A percentile compares a stretch with the other conserved stretches of the same genome.
These are phyloP conservation scores for Nannochloropsis granulata DNA, from an alignment of 108 stramenopile genomes.

Conservation along the genomic window DNA sequence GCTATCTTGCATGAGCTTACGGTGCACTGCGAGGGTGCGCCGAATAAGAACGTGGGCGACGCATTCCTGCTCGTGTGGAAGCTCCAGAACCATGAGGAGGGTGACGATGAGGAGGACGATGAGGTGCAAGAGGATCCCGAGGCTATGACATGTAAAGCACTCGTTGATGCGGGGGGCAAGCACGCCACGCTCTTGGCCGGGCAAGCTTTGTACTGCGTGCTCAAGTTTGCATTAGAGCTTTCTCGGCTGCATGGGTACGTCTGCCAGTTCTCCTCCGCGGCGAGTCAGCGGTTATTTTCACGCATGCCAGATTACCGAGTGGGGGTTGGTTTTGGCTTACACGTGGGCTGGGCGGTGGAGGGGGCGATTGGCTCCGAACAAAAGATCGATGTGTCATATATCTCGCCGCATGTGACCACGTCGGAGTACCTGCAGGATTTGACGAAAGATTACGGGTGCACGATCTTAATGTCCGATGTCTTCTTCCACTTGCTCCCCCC, in stretches of 20 bases:
- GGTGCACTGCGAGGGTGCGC: constrained; percentile 63
- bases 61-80: constrained; percentile 86
- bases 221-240: constrained; percentile 4
- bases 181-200: background rate
- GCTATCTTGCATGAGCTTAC: constrained; percentile 55
- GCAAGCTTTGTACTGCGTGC: background rate
- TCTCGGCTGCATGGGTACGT: constrained; percentile 5
- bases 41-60: constrained; percentile 90
- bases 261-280: constrained; percentile 11
- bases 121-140: background rate
- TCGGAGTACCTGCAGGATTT: constrained; percentile 70
- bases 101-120: background rate
- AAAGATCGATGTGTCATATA: constrained; percentile 87
- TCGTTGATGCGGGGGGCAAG: background rate
- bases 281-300: background rate
- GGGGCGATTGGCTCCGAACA: constrained; percentile 80
- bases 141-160: background rate
- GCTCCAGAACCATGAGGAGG: constrained; percentile 18
- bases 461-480: constrained; percentile 65
- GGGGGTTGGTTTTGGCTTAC: constrained; percentile 70
- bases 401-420: constrained; percentile 67
- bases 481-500: constrained; percentile 58
- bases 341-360: constrained; percentile 96
- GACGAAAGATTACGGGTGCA: constrained; percentile 68
- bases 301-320: constrained; percentile 20